Percentiles rank a stretch among this genome's conserved stretches.
Evolutionary conservation across 1,284 basidiomycete species (phyloP).

Genomic region (Cryptococcus sp.): DNA sequence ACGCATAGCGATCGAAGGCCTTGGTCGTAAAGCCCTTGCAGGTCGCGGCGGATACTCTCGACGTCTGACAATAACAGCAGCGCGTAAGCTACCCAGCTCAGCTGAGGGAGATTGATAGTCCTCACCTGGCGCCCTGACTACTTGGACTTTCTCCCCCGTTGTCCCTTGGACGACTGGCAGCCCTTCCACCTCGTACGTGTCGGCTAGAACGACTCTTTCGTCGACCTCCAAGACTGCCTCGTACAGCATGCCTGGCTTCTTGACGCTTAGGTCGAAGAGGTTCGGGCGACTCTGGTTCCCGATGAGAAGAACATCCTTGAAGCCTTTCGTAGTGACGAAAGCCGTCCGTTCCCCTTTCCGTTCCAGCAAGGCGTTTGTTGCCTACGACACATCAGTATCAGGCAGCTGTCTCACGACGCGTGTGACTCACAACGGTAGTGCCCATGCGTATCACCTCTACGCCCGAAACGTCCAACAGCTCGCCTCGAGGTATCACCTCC

Average conservation of each 20-base stretch:
- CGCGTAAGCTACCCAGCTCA: not conserved
- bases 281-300: slow-evolving; percentile 57
- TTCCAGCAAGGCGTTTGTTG: slow-evolving; percentile 19
- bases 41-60: slow-evolving; percentile 16
- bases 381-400: not conserved
- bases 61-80: not conserved
- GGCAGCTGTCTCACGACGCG: not conserved
- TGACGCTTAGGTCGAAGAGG: slow-evolving; percentile 81
- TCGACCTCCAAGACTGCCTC: slow-evolving; percentile 73
- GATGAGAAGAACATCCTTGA: slow-evolving; percentile 11
- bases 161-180: slow-evolving; percentile 6
- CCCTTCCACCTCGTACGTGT: slow-evolving; percentile 62
- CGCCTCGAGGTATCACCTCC: slow-evolving; percentile 21
- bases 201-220: slow-evolving; percentile 6
- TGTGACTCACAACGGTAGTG: slow-evolving; percentile 6
- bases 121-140: not conserved
- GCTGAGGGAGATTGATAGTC: not conserved
- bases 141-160: slow-evolving; percentile 6
- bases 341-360: slow-evolving; percentile 14
- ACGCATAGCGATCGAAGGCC: slow-evolving; percentile 39
- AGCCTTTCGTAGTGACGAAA: slow-evolving; percentile 15
- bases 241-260: slow-evolving; percentile 76
- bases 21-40: slow-evolving; percentile 35
- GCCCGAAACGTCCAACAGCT: slow-evolving; percentile 46
- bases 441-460: slow-evolving; percentile 26